Evolutionary conservation across 192 early-diverging fungal genomes (phyloP), one percentile per base, ranked within the genome.

Genomic region (Coemansia umbellata): DNA sequence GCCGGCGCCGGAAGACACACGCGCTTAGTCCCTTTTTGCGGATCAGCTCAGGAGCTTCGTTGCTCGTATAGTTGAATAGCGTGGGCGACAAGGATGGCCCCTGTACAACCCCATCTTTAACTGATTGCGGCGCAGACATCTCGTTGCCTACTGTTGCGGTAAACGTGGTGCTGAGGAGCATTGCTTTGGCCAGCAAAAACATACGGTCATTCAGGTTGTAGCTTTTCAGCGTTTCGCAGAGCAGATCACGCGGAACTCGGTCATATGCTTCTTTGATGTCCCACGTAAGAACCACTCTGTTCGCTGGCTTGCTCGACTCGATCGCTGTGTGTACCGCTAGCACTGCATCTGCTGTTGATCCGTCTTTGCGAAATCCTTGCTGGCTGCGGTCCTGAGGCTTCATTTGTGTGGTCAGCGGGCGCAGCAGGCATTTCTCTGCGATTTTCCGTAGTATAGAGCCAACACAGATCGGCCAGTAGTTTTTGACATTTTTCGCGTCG

Each of bases 211-310:
- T 22, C 9, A 48, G 11, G 4, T 22, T 30, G 24, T 31, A 15
- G 2, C 3, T 13, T 3, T 3, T n/a, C 2, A 48, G 11, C 5
- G 27, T 31, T 2, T 3, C 4, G 18, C 31, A 48, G 1, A 48
- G 47, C n/a, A 5, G 47, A 10, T 48, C 31, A 2, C 47, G 47
- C 13, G 28, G 26, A 2, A 27, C 47, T 1, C 47, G 26, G 23
- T 48, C 47, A 19, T 48, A 48, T 8, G 47, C 47, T 13, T 30
- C 47, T 30, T 48, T 48, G 4, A 48, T 28, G 31, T 48, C 47
- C 28, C 31, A 48, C 14, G 47, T 48, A 3, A 48, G 47, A 9
- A 48, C 13, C 2, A 48, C 31, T n/a, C n/a, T n/a, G n/a, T n/a
- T n/a, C n/a, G n/a, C n/a, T n/a, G n/a, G n/a, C 23, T 32, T 48